Percentiles rank a stretch among this genome's conserved stretches.
Conservation (phyloP, 176 grass and related monocot species). For the Saccharum officinarum region DNA sequence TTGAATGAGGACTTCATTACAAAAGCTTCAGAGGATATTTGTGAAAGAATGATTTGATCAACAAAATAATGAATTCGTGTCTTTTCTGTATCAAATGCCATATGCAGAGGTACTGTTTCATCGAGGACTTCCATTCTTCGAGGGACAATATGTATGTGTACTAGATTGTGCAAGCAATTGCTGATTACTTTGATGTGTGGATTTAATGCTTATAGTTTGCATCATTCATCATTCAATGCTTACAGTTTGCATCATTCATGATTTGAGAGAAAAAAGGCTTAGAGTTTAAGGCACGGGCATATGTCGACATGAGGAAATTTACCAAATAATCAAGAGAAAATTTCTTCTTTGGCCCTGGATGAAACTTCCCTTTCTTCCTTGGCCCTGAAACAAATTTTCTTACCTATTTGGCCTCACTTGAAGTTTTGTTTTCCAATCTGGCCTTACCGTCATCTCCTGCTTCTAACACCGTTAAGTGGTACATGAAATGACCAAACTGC, state of each 20-base stretch:
- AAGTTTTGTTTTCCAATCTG: too few relatives aligned
- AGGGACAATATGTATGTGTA: neutral
- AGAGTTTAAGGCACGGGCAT: neutral
- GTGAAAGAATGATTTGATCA: slow-evolving; percentile 3
- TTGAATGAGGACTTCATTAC: neutral
- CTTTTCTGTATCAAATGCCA: slow-evolving; percentile 26
- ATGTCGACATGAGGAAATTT: neutral
- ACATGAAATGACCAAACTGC: too few relatives aligned
- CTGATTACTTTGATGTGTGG: neutral
- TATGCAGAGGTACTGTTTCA: neutral
- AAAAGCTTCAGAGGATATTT: neutral
- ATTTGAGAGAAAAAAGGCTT: too few relatives aligned
- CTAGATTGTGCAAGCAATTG: neutral
- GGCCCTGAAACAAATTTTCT: too few relatives aligned
- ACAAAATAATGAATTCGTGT: slow-evolving; percentile 2
- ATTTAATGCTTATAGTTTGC: neutral
- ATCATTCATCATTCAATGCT: neutral
- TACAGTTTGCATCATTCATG: too few relatives aligned
- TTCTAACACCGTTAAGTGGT: too few relatives aligned
- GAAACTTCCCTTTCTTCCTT: too few relatives aligned
- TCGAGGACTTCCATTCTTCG: neutral
- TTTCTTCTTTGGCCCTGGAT: too few relatives aligned
- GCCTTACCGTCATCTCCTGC: too few relatives aligned
- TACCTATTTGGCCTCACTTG: too few relatives aligned
- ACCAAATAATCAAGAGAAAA: too few relatives aligned